Conservation (phyloP, 441 rosid species). For the Adansonia gregorii region DNA sequence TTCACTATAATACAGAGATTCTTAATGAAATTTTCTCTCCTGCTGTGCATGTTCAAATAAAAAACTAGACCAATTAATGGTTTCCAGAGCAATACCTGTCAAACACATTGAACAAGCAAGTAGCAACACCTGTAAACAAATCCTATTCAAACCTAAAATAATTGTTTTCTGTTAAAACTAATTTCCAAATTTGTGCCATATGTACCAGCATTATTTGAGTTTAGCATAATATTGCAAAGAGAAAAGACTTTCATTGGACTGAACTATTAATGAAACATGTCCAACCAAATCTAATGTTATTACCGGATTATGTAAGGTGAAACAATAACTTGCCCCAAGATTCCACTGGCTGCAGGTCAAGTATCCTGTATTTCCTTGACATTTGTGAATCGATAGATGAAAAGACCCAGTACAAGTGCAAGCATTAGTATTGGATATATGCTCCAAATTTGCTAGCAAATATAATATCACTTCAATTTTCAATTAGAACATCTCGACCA, state of each 20-base stretch:
- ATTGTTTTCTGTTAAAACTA: neutral
- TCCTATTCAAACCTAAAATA: neutral
- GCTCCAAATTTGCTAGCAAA: neutral
- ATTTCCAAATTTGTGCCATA: neutral
- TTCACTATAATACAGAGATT: no score
- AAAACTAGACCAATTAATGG: neutral
- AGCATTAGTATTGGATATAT: neutral
- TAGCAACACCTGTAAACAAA: neutral
- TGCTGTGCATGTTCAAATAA: neutral
- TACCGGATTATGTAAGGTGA: neutral
- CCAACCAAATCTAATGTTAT: neutral
- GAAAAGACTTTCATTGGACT: neutral
- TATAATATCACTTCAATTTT: neutral
- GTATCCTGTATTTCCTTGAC: no score
- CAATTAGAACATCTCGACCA: neutral
- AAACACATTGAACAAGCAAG: neutral
- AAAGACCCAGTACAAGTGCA: neutral
- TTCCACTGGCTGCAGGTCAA: no score
- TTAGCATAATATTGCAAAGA: neutral
- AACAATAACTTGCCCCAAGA: neutral
- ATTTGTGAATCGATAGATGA: neutral
- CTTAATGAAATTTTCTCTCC: no score
- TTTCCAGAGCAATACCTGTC: neutral
- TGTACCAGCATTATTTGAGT: neutral
- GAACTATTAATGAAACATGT: no score